These are phyloP conservation scores for Arctium minus DNA, from an alignment of 129 eudicot species.

Conservation along the genomic window DNA sequence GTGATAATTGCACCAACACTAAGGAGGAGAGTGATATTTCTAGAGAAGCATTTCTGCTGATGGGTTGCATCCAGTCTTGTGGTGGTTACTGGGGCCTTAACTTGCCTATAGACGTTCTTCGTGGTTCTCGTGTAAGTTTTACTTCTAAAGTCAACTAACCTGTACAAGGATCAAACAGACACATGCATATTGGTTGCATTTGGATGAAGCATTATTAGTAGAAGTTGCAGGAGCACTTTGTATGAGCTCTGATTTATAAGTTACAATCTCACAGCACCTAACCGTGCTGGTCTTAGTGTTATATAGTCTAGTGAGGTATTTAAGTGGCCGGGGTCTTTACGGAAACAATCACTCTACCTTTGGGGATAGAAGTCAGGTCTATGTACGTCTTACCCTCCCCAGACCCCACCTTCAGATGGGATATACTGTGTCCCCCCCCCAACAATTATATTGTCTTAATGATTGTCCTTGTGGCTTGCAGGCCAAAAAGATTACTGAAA, in stretches of 20 bases:
- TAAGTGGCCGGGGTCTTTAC: too few relatives aligned
- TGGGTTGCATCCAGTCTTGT: slow-evolving; percentile 75
- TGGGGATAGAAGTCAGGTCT: too few relatives aligned
- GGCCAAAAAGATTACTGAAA: slow-evolving; percentile 75
- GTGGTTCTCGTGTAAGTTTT: slow-evolving; percentile 91
- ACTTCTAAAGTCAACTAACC: slow-evolving; percentile 9
- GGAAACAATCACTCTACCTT: too few relatives aligned
- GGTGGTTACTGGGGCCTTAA: slow-evolving; percentile 90
- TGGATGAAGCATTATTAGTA: not conserved
- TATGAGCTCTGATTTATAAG: not conserved
- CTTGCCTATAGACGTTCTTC: slow-evolving; percentile 85
- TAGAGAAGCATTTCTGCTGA: slow-evolving; percentile 79
- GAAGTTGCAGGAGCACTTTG: not conserved
- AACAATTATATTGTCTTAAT: not conserved
- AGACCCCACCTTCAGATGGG: too few relatives aligned
- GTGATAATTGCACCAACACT: slow-evolving; percentile 82
- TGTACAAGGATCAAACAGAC: not conserved
- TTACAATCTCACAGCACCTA: too few relatives aligned
- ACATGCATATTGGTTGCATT: not conserved
- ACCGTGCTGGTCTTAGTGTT: too few relatives aligned
- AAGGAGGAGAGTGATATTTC: slow-evolving; percentile 72
- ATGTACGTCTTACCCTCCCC: too few relatives aligned
- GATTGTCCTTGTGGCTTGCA: slow-evolving; percentile 29
- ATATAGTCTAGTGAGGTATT: too few relatives aligned
- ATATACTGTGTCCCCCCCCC: too few relatives aligned